Base-by-base conservation (phyloP, 352 stramenopile species). In the Plasmopara muralis region DNA sequence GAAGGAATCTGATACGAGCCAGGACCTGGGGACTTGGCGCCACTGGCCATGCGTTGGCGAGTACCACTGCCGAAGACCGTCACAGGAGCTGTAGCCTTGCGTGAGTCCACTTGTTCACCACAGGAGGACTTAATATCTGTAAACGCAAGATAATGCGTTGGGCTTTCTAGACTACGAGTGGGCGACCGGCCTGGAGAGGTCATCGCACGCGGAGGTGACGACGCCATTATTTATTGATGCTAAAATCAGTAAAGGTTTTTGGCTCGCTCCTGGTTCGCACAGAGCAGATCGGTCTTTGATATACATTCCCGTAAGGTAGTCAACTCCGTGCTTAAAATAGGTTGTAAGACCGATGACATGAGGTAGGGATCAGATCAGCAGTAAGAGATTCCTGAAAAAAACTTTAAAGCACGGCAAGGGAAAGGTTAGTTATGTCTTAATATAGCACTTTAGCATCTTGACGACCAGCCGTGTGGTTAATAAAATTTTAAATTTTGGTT, bases 31-130 rank as follows among this genome's bases (percentile, higher is more conserved):
- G 74, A 82, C 57, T 88, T 85, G 55, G 53, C 55, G 4, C 74
- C 74, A 34, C 46, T 75, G 9, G 60, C 75, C 29, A 64, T 76
- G 15, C 69, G 72, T 9, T 74, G 65, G 4, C 79, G 74, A 15
- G 67, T 79, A 53, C 70, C 82, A 8, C 61, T 88, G 16, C 79
- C 79, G 53, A 89, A 89, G 28, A 83, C 72, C 0, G 77, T 77
- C 14, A 62, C 60, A 0, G 79, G 79, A 8, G 79, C 77, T 16
- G 79, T 87, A 6, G 71, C 65, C 54, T 89, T 88, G 51, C 77
- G 74, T 8, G 79, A 89, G 53, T 89, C 79, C 8, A 86, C 71
- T 53, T 89, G 79, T 34, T 82, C 73, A 20, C 79, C 79, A 43
- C 70, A 77, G 3, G 76, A 78, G 12, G 74, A 86, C 47, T 89